Base-by-base conservation (phyloP, 2,329 filamentous ascomycete species). In the Plectosphaerella sp. region DNA sequence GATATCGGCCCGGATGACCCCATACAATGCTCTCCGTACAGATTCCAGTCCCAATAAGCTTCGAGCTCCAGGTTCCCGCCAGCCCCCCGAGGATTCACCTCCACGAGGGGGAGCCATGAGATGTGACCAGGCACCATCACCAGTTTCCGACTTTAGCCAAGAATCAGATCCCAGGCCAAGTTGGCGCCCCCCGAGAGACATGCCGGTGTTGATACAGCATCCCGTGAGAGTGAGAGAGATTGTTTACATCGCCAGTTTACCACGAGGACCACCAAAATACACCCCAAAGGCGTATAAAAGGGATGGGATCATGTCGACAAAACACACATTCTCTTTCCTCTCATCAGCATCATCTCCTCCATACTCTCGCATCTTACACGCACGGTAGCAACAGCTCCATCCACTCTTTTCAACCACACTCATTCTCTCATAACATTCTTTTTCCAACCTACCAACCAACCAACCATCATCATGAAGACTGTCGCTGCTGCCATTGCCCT, bases 351-450 rank as follows among this genome's bases (percentile, higher is more conserved):
- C 48, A 43, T 20, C 24, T 12, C n/a, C 14, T 24, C 20, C n/a
- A 39, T 15, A 15, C 15, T 45, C 51, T 39, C 25, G n/a, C 35
- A 24, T 33, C 39, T 48, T 41, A 42, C 49, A 42, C 48, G 47
- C 54, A 56, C 47, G 52, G 52, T 56, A 56, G 52, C 43, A 46
- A 48, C 39, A 56, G 54, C 50, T 36, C 41, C 54, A 50, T 33
- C 45, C 50, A 41, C 20, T 45, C 39, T 33, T 52, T 45, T 52
- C 46, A 47, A 20, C 49, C 35, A 43, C 47, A 50, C 48, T 22
- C 47, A 12, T 20, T 35, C 42, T 15, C 24, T 50, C 11, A 24
- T 33, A 20, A 49, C 49, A 47, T 28, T n/a, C 37, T 39, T 49
- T 18, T 39, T 35, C 47, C 16, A 37, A 22, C n/a, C 11, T 22